Base-by-base conservation (phyloP, 306 rosid genomes). In the Vigna unguiculata region DNA sequence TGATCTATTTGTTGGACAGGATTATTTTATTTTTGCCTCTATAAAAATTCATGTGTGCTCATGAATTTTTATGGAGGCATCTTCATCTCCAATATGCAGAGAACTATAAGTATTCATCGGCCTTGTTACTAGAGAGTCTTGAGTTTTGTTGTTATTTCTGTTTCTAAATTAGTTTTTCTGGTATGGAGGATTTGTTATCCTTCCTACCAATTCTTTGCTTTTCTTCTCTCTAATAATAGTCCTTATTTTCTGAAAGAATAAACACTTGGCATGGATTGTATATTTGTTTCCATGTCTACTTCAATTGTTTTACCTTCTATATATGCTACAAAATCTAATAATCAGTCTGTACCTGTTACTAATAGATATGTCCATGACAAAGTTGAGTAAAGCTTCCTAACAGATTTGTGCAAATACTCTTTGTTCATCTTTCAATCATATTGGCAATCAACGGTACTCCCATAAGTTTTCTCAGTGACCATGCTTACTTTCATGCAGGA, bases 401-500 rank as follows among this genome's bases (percentile, higher is more conserved):
- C 9, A 4, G 38, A 64, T 64, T 46, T 77, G 13, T 66, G 16
- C 24, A 16, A 53, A 62, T 69, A 43, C 45, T 16, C 38, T 21
- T 1, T 45, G 49, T 63, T 30, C 67, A 9, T 32, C 36, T 52
- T 54, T 47, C 28, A 77, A 25, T 36, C 15, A 54, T 19, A 13
- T 66, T 58, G 13, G 49, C 34, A 38, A 41, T 47, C 43, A 61
- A 57, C 15, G 59, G 65, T 71, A 22, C 64, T 48, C 16, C 47
- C 6, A 40, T 28, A 3, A 49, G 24, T 65, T 32, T 52, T 36
- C 7, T 74, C 21, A 72, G 34, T 64, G 52, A 75, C 63, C 57
- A 30, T 69, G 49, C 47, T 69, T 43, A 61, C 17, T 78, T 83
- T 40, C 36, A 3, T 79, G 81, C 86, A 79, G 81, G 86, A 46